Base-by-base conservation (phyloP, 441 rosid genomes). In the Hypseocharis bilobata region DNA sequence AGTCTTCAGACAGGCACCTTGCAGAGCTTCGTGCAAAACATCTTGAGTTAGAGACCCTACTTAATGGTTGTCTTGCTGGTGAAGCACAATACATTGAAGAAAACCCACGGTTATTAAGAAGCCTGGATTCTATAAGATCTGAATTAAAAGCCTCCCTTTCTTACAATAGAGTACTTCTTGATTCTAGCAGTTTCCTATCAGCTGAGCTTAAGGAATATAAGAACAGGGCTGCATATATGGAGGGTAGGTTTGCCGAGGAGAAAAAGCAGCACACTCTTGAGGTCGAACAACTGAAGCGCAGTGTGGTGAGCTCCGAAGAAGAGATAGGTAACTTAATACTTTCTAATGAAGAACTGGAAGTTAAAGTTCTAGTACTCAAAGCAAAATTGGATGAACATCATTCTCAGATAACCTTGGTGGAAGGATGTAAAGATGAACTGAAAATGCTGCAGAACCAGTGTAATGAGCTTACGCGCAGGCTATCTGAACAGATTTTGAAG, bases 401-500 rank as follows among this genome's bases (percentile, higher is more conserved):
- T 70, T 69, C 70, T 72, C 78, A 76, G 63, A 65, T 79, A 65
- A 77, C 51, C 34, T 69, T 72, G 57, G 70, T 71, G 26, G 82
- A 76, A 71, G 73, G 73, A 69, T 66, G 32, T 70, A 51, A 57
- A 16, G 81, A 72, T 74, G 90, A 83, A 74, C 69, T 82, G 20
- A 40, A 64, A 40, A 70, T 66, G 74, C 73, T 84, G 75, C 82
- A 72, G 73, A 76, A 75, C 67, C 82, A 80, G 77, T 82, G 82
- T 58, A 65, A 62, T 71, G 93, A 82, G 79, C 90, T 89, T 69
- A 72, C 81, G 4, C 85, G 70, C 72, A 91, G 70, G 80, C 90
- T 91, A 58, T 84, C 95, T 57, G 91, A 82, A 74, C 97, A 93
- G 82, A 76, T 73, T 75, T 67, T 84, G 83, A 89, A 85, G 88